phyloP scores from a whole-genome alignment of 306 rosid genomes.

The Vicia faba region DNA sequence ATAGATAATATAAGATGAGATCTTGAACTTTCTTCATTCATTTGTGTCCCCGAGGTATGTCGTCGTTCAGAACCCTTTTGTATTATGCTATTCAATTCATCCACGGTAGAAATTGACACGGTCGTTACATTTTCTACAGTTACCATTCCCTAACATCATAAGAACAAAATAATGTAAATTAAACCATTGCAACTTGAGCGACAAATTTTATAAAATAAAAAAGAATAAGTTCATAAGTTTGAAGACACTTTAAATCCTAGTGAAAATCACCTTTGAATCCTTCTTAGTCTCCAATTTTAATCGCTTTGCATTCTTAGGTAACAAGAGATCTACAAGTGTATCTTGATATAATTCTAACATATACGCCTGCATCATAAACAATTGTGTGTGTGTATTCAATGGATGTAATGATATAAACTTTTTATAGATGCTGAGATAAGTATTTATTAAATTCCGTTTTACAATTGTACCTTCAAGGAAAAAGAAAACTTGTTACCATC shows the following conservation, averaged over 20 bases:
- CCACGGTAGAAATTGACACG: constrained; percentile 66
- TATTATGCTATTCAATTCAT: constrained; percentile 73
- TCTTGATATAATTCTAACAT: constrained; percentile 96
- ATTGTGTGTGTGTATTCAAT: background rate
- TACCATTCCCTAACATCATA: constrained; percentile 83
- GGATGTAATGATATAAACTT: constrained; percentile 1
- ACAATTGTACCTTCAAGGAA: constrained; percentile 67
- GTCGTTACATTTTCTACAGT: constrained; percentile 72
- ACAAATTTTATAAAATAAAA: constrained; percentile 3
- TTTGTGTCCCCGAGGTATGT: constrained; percentile 82
- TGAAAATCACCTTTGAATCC: constrained; percentile 73
- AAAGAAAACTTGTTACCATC: constrained; percentile 77
- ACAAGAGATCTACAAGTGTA: constrained; percentile 84
- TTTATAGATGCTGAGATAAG: constrained; percentile 10
- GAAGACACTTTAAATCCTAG: background rate
- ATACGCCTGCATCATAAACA: constrained; percentile 66
- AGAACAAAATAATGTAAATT: constrained; percentile 13
- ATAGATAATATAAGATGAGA: constrained; percentile 86
- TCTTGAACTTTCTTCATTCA: constrained; percentile 95
- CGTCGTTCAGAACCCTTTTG: constrained; percentile 76
- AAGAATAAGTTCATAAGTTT: background rate
- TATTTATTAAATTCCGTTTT: background rate
- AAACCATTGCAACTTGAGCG: constrained; percentile 20
- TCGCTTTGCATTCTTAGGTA: constrained; percentile 75
- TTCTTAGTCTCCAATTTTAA: constrained; percentile 80